Percentiles rank a stretch among this genome's conserved stretches.
Conservation (phyloP, 2,329 filamentous ascomycete genomes). For the Monosporascus sp. region DNA sequence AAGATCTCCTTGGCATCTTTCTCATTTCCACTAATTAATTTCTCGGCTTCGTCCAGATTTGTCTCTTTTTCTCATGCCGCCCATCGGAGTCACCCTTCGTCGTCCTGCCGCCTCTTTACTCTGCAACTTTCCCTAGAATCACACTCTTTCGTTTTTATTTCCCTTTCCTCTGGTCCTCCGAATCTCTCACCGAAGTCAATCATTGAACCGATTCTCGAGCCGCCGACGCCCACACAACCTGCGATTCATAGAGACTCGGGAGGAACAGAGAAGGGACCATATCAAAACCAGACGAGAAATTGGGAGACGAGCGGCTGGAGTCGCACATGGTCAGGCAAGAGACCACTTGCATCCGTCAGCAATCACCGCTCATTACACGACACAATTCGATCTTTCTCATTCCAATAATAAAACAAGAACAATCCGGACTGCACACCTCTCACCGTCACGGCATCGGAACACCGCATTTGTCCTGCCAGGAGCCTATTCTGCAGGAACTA, state of each 20-base stretch:
- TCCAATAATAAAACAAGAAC: conserved; percentile 4
- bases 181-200: not conserved
- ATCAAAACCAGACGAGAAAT: not conserved
- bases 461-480: conserved; percentile 19
- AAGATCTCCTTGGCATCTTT: not conserved
- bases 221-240: not conserved
- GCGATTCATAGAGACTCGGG: not conserved
- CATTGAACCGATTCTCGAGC: not conserved
- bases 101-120: too few species aligned
- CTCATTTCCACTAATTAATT: not conserved
- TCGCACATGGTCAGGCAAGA: not conserved
- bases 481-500: conserved; percentile 25
- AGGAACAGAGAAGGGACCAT: not conserved
- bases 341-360: conserved; percentile 1
- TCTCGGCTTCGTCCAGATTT: not conserved
- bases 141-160: too few species aligned
- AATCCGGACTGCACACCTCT: conserved; percentile 9
- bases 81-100: not conserved
- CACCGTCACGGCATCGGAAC: conserved; percentile 17
- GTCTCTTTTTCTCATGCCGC: not conserved
- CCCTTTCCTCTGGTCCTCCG: not conserved
- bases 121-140: too few species aligned
- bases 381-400: conserved; percentile 11
- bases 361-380: conserved; percentile 7
- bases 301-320: not conserved